phyloP scores from a whole-genome alignment of 371 early-diverging fungal species.

The Mucor velutinosus region DNA sequence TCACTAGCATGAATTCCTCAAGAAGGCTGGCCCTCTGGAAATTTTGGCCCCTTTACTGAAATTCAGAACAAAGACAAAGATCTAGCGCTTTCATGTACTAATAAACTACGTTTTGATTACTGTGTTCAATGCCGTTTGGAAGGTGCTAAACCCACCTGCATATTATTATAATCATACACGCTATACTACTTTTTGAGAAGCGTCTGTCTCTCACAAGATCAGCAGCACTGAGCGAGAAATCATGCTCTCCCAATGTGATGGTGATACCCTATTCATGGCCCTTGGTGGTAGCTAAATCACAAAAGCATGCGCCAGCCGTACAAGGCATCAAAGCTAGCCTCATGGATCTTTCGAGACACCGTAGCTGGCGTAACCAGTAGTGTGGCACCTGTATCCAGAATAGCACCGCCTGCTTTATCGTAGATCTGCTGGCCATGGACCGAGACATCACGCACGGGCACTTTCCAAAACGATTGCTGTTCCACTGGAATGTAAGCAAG shows the following conservation, averaged over 20 bases:
- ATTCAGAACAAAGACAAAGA: conserved; percentile 37
- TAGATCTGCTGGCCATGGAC: conserved; percentile 3
- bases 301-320: conserved; percentile 50
- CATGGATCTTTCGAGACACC: conserved; percentile 41
- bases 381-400: conserved; percentile 51
- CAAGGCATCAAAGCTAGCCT: conserved; percentile 18
- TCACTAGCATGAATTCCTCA: conserved; percentile 67
- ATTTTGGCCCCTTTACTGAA: conserved; percentile 57
- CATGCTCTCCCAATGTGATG: conserved; percentile 25
- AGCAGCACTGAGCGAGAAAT: conserved; percentile 15
- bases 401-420: conserved; percentile 18
- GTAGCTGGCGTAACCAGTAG: conserved; percentile 33
- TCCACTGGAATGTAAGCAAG: conserved; percentile 33
- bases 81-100: neutral
- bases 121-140: neutral
- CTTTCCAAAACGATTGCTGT: conserved; percentile 41
- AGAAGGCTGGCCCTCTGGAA: conserved; percentile 57
- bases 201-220: conserved; percentile 32
- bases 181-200: conserved; percentile 34
- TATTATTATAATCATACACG: conserved; percentile 30
- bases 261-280: neutral
- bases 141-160: conserved; percentile 29
- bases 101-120: neutral
- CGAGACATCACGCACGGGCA: conserved; percentile 31
- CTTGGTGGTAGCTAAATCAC: conserved; percentile 8